These are phyloP conservation scores for Carallia brachiata DNA, from an alignment of 345 rosid species.

Conservation along the genomic window DNA sequence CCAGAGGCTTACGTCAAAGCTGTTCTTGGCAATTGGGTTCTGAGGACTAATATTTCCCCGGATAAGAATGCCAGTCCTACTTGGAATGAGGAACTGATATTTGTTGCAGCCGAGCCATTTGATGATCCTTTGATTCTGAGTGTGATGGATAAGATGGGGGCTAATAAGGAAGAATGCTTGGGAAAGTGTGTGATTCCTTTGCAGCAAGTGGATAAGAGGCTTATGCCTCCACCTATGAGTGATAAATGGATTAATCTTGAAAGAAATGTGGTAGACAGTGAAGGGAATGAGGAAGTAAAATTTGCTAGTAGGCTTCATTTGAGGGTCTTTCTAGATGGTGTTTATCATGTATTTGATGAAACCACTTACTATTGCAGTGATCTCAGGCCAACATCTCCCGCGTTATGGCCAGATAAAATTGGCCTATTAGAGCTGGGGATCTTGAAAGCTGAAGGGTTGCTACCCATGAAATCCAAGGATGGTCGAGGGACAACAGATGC, in stretches of 20 bases:
- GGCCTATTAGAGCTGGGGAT: constrained; percentile 56
- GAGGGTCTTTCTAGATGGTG: constrained; percentile 49
- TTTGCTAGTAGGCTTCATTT: constrained; percentile 40
- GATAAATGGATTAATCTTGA: constrained; percentile 42
- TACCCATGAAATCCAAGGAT: constrained; percentile 40
- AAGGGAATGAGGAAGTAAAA: constrained; percentile 32
- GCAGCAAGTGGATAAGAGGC: constrained; percentile 30
- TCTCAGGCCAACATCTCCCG: constrained; percentile 40
- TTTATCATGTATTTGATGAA: constrained; percentile 59
- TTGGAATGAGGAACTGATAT: constrained; percentile 57
- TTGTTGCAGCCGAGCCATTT: constrained; percentile 56
- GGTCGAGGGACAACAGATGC: constrained; percentile 50
- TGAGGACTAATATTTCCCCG: constrained; percentile 35
- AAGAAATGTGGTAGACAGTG: constrained; percentile 25
- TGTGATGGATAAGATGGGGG: constrained; percentile 39
- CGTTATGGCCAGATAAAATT: constrained; percentile 35
- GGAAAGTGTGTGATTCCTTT: constrained; percentile 40
- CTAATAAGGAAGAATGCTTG: constrained; percentile 39
- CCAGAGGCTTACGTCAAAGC: constrained; percentile 43
- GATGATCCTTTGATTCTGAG: constrained; percentile 42
- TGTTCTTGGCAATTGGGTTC: constrained; percentile 22
- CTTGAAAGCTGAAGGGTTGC: constrained; percentile 42
- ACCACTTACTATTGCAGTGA: constrained; percentile 48
- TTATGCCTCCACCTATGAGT: constrained; percentile 19
- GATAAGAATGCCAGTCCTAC: constrained; percentile 30